A percentile compares a stretch with the other conserved stretches of the same genome.
These are phyloP conservation scores for Fusarium scirpi DNA, from an alignment of 2,329 filamentous ascomycete species.

Conservation along the genomic window DNA sequence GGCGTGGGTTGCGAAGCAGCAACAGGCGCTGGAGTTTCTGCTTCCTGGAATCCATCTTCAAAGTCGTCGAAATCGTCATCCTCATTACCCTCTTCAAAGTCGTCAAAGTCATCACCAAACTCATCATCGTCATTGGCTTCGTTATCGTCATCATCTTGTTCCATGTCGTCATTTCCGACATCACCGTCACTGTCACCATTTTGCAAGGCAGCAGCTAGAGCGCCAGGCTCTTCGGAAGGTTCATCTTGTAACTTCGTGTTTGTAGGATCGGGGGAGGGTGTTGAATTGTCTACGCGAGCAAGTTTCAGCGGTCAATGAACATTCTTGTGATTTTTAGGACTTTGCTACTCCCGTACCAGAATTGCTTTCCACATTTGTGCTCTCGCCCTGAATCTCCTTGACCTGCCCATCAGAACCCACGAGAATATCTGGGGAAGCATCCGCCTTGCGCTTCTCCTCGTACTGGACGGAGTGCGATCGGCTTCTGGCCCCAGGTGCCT, in stretches of 20 bases:
- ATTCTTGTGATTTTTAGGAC: constrained; percentile 37
- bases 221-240: constrained; percentile 42
- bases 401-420: constrained; percentile 59
- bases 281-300: constrained; percentile 43
- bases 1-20: constrained; percentile 49
- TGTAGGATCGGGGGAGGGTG: constrained; percentile 47
- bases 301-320: constrained; percentile 44
- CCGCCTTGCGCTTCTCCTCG: constrained; percentile 61
- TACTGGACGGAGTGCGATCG: constrained; percentile 58
- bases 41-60: constrained; percentile 76
- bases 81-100: constrained; percentile 70
- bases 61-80: constrained; percentile 75
- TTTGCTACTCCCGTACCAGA: constrained; percentile 48
- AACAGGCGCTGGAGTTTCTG: constrained; percentile 53
- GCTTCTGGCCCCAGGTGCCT: constrained; percentile 59
- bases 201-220: constrained; percentile 34
- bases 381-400: constrained; percentile 47
- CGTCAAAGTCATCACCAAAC: constrained; percentile 71
- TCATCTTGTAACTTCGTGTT: constrained; percentile 48
- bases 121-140: constrained; percentile 56
- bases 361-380: constrained; percentile 32
- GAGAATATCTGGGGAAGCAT: constrained; percentile 66
- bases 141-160: constrained; percentile 23
- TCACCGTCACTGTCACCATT: constrained; percentile 43
- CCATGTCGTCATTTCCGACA: constrained; percentile 12